Evolutionary conservation across 1,284 basidiomycete species (phyloP), one percentile per base, ranked within the genome.

Genomic region (Macrocystidia cucumis): DNA sequence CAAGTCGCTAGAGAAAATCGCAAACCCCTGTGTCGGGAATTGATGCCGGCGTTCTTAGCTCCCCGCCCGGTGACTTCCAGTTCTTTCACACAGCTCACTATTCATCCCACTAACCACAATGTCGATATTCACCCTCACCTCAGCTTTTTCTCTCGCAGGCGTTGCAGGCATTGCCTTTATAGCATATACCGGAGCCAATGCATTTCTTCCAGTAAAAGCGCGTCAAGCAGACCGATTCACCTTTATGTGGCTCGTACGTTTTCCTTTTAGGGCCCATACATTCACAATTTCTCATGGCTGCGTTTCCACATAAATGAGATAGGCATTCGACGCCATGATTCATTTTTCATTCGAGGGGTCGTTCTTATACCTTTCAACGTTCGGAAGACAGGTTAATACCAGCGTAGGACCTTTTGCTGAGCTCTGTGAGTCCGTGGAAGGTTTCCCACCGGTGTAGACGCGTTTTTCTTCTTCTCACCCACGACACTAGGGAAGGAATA

Each of bases 331-430:
- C 50, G 81, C 74, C 1, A 65, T 87, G 50, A 85, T 85, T 38
- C 87, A 89, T 51, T 84, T 86, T 55, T 67, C 66, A 1, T 77
- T 86, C 40, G 87, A 90, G 50, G 85, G 79, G 4, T 76, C 81
- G 4, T 90, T 85, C 63, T 60, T 90, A 25, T 87, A 73, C 52
- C 64, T 81, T 29, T 87, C 83, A 1, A 70, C 69, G 19, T 83
- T 84, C 45, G 85, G 84, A 16, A 61, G 79, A 29, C 69, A 77
- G 37, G 84, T 87, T 9, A 80, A 79, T 48, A 73, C 74, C 7
- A 81, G 78, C 45, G 51, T 60, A 2, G 84, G 85, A 1, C 65
- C 70, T 13, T 72, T 89, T 44, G 85, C 85, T n/a, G 70, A 78
- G 34, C 62, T 89, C 54, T 90, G 86, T 87, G 51, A 49, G 79